Conservation (phyloP, 2,329 filamentous ascomycete genomes). For the Monilinia fructicola region DNA sequence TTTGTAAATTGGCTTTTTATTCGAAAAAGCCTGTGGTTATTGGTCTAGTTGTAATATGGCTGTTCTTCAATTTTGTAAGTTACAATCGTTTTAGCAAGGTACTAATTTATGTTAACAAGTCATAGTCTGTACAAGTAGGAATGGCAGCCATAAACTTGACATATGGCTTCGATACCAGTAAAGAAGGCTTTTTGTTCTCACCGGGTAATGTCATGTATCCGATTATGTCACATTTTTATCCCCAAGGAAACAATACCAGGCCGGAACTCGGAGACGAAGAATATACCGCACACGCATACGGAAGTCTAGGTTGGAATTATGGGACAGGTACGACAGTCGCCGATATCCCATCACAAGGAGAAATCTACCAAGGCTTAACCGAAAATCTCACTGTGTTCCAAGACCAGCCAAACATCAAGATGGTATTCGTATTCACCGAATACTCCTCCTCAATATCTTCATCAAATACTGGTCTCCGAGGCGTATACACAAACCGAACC, state of each 20-base stretch:
- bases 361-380: background rate
- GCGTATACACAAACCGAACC: slow-evolving; percentile 41
- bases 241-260: slow-evolving; percentile 33
- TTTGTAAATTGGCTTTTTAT: slow-evolving; percentile 38
- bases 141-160: slow-evolving; percentile 47
- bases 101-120: background rate
- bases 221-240: slow-evolving; percentile 43
- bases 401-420: slow-evolving; percentile 3
- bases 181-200: slow-evolving; percentile 39
- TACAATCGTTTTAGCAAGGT: background rate
- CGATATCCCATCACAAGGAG: background rate
- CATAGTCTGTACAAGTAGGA: slow-evolving; percentile 45
- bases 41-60: slow-evolving; percentile 37
- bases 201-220: slow-evolving; percentile 43
- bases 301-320: slow-evolving; percentile 42
- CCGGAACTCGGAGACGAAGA: slow-evolving; percentile 41
- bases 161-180: slow-evolving; percentile 46
- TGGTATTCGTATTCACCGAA: slow-evolving; percentile 42
- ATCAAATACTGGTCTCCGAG: slow-evolving; percentile 27
- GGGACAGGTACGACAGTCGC: slow-evolving; percentile 27
- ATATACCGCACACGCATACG: slow-evolving; percentile 48
- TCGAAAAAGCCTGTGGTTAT: slow-evolving; percentile 38
- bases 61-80: slow-evolving; percentile 41
- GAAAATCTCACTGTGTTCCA: slow-evolving; percentile 7
- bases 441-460: slow-evolving; percentile 24